These are phyloP conservation scores for Blastobotrys mokoenaii DNA, from an alignment of 805 yeast genomes.

Conservation along the genomic window DNA sequence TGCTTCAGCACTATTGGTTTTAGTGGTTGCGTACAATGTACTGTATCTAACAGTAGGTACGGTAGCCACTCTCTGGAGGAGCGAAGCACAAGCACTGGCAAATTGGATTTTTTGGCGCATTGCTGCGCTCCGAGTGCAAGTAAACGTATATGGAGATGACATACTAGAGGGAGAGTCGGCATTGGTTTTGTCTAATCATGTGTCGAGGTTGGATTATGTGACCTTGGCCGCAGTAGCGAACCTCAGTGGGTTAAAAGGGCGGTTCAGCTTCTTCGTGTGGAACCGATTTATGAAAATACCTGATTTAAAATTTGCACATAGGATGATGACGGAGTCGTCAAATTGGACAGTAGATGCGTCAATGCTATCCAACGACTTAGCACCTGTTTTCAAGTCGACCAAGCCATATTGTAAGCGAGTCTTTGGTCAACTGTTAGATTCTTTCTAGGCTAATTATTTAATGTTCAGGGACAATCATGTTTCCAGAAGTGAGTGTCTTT, in stretches of 20 bases:
- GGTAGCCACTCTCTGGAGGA: too few species aligned
- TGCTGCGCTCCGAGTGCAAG: neutral
- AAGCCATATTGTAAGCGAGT: conserved; percentile 24
- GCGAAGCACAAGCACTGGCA: neutral
- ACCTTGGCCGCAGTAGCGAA: conserved; percentile 34
- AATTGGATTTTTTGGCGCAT: neutral
- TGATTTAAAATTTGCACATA: conserved; percentile 36
- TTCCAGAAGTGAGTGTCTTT: conserved; percentile 75
- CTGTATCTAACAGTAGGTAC: too few species aligned
- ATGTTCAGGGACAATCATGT: conserved; percentile 46
- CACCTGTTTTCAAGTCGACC: conserved; percentile 1
- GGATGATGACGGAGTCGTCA: conserved; percentile 53
- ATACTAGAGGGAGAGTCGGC: conserved; percentile 28
- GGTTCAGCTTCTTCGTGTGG: conserved; percentile 61
- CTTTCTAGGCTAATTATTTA: too few species aligned
- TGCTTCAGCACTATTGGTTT: too few species aligned
- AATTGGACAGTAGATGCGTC: conserved; percentile 43
- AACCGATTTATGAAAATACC: conserved; percentile 57
- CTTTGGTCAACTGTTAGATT: too few species aligned
- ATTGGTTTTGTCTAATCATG: conserved; percentile 47
- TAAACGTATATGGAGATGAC: conserved; percentile 11
- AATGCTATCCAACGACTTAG: conserved; percentile 26
- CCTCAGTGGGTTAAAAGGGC: conserved; percentile 14
- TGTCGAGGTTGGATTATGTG: conserved; percentile 57
- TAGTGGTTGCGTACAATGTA: too few species aligned